Conservation (phyloP, 257 asterid genomes). For the Solanum rostratum region DNA sequence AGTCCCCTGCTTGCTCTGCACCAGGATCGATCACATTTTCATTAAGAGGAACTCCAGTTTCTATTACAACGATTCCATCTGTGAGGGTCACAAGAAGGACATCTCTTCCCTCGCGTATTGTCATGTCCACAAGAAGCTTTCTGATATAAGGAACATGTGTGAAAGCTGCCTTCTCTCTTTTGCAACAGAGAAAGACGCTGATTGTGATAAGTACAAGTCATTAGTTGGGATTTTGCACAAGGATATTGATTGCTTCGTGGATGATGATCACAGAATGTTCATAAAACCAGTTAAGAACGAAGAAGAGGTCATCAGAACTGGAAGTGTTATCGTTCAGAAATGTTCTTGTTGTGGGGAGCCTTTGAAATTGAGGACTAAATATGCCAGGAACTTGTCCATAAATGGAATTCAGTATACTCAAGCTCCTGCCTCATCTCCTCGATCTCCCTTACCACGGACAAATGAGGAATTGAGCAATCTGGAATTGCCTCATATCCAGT, state of each 20-base stretch:
- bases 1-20: constrained; percentile 76
- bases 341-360: constrained; percentile 87
- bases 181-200: constrained; percentile 45
- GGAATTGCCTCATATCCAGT: constrained; percentile 42
- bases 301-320: constrained; percentile 17
- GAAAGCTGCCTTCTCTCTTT: constrained; percentile 67
- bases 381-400: constrained; percentile 33
- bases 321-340: constrained; percentile 8
- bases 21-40: constrained; percentile 57
- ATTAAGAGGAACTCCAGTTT: constrained; percentile 33
- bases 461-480: constrained; percentile 27
- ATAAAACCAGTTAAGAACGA: constrained; percentile 28
- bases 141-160: constrained; percentile 65
- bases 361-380: constrained; percentile 32
- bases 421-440: constrained; percentile 53
- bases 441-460: constrained; percentile 29
- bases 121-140: constrained; percentile 60
- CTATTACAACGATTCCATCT: constrained; percentile 66
- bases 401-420: not conserved
- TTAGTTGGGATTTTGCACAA: constrained; percentile 59
- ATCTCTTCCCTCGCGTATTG: constrained; percentile 80
- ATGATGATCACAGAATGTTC: constrained; percentile 18
- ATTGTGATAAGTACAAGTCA: constrained; percentile 34
- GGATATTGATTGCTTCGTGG: constrained; percentile 34
- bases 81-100: constrained; percentile 74